A percentile compares a stretch with the other conserved stretches of the same genome.
phyloP scores from a whole-genome alignment of 2,329 filamentous ascomycete genomes.

The Exophiala aquamarina region DNA sequence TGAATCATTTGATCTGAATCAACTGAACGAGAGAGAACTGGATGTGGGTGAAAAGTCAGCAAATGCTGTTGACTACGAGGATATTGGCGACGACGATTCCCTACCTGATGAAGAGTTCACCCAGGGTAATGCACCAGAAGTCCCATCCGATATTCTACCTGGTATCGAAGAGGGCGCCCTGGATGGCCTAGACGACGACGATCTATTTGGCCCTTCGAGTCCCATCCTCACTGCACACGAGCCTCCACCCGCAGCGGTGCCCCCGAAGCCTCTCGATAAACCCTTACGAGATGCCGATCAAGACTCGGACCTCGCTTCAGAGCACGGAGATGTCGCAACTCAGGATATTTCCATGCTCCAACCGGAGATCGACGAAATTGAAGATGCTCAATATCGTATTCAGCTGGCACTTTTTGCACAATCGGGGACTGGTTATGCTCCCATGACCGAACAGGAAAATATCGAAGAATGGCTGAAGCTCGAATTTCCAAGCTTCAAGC shows the following conservation, averaged over 20 bases:
- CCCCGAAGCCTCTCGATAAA: slow-evolving; percentile 17
- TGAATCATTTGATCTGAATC: slow-evolving; percentile 24
- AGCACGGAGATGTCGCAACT: slow-evolving; percentile 17
- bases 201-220: slow-evolving; percentile 28
- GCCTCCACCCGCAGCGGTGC: slow-evolving; percentile 3
- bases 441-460: slow-evolving; percentile 23
- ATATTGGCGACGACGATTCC: slow-evolving; percentile 88
- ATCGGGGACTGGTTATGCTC: slow-evolving; percentile 35
- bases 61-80: slow-evolving; percentile 86
- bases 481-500: slow-evolving; percentile 78
- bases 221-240: slow-evolving; percentile 15
- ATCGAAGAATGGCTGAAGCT: slow-evolving; percentile 51
- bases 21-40: slow-evolving; percentile 27
- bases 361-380: slow-evolving; percentile 17
- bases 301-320: slow-evolving; percentile 21
- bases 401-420: slow-evolving; percentile 49
- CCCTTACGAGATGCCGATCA: slow-evolving; percentile 16
- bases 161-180: slow-evolving; percentile 52
- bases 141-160: slow-evolving; percentile 19
- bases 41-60: slow-evolving; percentile 75
- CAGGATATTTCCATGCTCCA: slow-evolving; percentile 24
- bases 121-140: slow-evolving; percentile 18
- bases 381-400: slow-evolving; percentile 40
- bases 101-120: slow-evolving; percentile 64
- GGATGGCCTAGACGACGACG: slow-evolving; percentile 42